A percentile compares a stretch with the other conserved stretches of the same genome.
These are phyloP conservation scores for Cytospora leucostoma DNA, from an alignment of 2,329 filamentous ascomycete genomes.

Conservation along the genomic window DNA sequence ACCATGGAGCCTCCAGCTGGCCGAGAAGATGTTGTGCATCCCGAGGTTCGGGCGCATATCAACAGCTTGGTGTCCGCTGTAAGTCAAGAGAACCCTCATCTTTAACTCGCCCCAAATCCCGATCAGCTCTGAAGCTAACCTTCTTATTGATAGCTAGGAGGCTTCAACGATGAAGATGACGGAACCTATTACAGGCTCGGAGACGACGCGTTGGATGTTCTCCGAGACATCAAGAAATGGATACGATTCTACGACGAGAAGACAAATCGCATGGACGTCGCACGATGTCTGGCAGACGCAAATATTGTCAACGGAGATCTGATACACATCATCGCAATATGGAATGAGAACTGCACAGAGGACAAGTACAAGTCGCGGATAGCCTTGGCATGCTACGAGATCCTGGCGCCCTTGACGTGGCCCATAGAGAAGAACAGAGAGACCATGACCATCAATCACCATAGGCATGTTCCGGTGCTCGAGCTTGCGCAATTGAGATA, in stretches of 20 bases:
- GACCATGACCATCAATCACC: slow-evolving; percentile 88
- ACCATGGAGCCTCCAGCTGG: slow-evolving; percentile 24
- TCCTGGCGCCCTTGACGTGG: slow-evolving; percentile 93
- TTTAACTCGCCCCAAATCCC: background rate
- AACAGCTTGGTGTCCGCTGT: slow-evolving; percentile 93
- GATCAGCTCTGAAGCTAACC: slow-evolving; percentile 29
- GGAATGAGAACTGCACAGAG: slow-evolving; percentile 71
- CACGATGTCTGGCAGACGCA: slow-evolving; percentile 85
- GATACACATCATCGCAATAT: slow-evolving; percentile 82
- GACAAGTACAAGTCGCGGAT: slow-evolving; percentile 77
- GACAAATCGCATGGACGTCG: slow-evolving; percentile 90
- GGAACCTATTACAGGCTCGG: slow-evolving; percentile 78
- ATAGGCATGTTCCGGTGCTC: slow-evolving; percentile 86
- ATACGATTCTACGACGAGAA: slow-evolving; percentile 93
- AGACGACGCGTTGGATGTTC: slow-evolving; percentile 87
- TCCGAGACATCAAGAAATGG: slow-evolving; percentile 95
- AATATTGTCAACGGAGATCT: slow-evolving; percentile 91
- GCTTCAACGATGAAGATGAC: slow-evolving; percentile 75
- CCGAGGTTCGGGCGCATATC: slow-evolving; percentile 89
- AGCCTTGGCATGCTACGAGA: slow-evolving; percentile 82
- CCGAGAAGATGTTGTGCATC: slow-evolving; percentile 61
- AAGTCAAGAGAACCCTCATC: slow-evolving; percentile 42
- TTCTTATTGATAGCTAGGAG: slow-evolving; percentile 68
- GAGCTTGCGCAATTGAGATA: slow-evolving; percentile 86
- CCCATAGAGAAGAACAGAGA: slow-evolving; percentile 78